phyloP scores from a whole-genome alignment of 2,329 filamentous ascomycete species.

The Colletotrichum liaoningense region DNA sequence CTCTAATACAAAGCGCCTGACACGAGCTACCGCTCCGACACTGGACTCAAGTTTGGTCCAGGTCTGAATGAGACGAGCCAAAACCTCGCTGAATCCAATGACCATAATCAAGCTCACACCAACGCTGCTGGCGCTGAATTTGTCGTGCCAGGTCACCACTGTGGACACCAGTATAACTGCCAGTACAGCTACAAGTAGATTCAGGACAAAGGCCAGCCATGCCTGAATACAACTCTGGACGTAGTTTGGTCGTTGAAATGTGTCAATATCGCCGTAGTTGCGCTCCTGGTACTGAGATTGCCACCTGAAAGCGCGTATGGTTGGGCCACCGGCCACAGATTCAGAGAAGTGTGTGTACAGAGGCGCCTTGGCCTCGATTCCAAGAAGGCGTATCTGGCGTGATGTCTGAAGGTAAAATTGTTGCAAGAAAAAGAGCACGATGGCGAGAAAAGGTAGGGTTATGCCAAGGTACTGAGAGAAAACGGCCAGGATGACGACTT shows the following conservation, averaged over 20 bases:
- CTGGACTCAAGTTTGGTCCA: constrained; percentile 39
- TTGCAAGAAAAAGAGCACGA: constrained; percentile 43
- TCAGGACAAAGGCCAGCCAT: constrained; percentile 13
- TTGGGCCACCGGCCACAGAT: constrained; percentile 36
- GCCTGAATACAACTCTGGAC: constrained; percentile 7
- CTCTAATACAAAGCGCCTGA: constrained; percentile 2
- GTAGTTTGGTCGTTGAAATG: constrained; percentile 4
- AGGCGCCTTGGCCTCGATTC: constrained; percentile 47
- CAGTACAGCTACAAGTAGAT: background rate
- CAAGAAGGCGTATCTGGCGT: constrained; percentile 46
- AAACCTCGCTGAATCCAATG: constrained; percentile 20
- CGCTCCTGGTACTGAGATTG: constrained; percentile 1
- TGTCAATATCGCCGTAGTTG: background rate
- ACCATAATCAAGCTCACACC: constrained; percentile 36
- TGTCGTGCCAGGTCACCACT: constrained; percentile 38
- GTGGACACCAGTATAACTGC: constrained; percentile 2
- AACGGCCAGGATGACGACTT: constrained; percentile 1
- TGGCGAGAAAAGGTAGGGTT: constrained; percentile 39
- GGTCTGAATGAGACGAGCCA: background rate
- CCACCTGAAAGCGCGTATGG: constrained; percentile 38
- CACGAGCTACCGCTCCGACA: constrained; percentile 11
- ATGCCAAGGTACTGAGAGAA: constrained; percentile 41
- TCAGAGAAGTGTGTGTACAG: constrained; percentile 46
- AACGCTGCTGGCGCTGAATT: constrained; percentile 43
- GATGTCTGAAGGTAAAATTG: constrained; percentile 49